phyloP scores from a whole-genome alignment of 805 yeast genomes.

The Nakazawaea wickerhamii region DNA sequence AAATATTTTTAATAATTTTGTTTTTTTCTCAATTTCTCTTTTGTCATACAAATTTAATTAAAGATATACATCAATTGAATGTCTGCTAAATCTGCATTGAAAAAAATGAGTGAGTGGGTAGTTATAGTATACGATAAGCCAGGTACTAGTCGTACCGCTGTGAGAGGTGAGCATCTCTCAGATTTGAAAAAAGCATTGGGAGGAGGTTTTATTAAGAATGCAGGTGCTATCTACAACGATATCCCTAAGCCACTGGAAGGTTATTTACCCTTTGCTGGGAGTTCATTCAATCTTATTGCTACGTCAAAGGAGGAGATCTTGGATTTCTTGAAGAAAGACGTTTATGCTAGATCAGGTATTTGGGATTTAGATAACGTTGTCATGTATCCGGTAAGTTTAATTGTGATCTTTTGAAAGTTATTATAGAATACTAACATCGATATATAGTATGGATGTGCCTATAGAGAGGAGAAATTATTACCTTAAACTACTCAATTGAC shows the following conservation, averaged over 20 bases:
- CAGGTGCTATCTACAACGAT: conserved; percentile 48
- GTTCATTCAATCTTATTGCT: conserved; percentile 58
- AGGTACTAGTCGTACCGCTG: conserved; percentile 34
- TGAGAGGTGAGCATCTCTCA: conserved; percentile 49
- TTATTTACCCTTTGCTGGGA: conserved; percentile 56
- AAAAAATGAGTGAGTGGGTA: conserved; percentile 55
- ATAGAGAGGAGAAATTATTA: conserved; percentile 32
- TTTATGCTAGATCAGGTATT: conserved; percentile 58
- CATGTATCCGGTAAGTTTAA: conserved; percentile 41
- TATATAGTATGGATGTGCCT: conserved; percentile 32
- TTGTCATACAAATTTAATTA: not conserved
- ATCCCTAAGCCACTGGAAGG: conserved; percentile 32
- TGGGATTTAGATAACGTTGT: conserved; percentile 69
- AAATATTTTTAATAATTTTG: conserved; percentile 2
- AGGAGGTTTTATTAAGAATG: conserved; percentile 39
- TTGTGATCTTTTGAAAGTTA: conserved; percentile 10
- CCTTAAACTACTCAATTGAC: not conserved
- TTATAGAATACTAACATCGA: not conserved
- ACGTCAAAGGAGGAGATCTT: conserved; percentile 60
- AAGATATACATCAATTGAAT: not conserved
- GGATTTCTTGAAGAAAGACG: conserved; percentile 57
- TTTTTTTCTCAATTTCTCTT: conserved; percentile 5
- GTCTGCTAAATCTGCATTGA: conserved; percentile 17
- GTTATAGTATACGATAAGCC: conserved; percentile 70
- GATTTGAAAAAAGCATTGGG: conserved; percentile 38